Conservation (phyloP, 2,329 filamentous ascomycete species). For the Fusarium napiforme region DNA sequence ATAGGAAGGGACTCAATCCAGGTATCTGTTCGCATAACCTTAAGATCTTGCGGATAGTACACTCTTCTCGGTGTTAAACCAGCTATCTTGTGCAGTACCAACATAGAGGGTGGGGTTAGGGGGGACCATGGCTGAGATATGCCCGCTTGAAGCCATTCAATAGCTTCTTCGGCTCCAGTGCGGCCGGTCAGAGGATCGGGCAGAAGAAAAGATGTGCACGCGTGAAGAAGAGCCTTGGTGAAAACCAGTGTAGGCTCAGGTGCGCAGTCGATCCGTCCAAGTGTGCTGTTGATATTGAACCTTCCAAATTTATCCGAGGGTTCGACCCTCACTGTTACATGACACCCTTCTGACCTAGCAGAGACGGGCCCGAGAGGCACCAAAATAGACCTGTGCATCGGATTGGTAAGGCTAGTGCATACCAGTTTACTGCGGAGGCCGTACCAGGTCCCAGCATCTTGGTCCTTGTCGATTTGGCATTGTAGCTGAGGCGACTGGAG, state of each 20-base stretch:
- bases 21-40: constrained; percentile 48
- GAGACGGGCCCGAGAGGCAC: constrained; percentile 58
- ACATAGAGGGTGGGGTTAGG: constrained; percentile 32
- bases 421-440: constrained; percentile 71
- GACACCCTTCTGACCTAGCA: constrained; percentile 26
- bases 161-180: constrained; percentile 70
- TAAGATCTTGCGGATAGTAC: constrained; percentile 52
- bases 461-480: constrained; percentile 63
- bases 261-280: constrained; percentile 67
- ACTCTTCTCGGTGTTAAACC: constrained; percentile 46
- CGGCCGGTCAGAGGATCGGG: constrained; percentile 67
- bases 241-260: constrained; percentile 66
- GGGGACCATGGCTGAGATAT: constrained; percentile 61
- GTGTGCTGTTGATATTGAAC: constrained; percentile 63
- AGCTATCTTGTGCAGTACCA: constrained; percentile 19
- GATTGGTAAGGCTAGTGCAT: constrained; percentile 58
- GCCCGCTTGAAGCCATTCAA: constrained; percentile 61
- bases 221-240: constrained; percentile 68
- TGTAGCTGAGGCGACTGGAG: constrained; percentile 62
- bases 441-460: constrained; percentile 70
- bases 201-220: constrained; percentile 66
- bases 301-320: constrained; percentile 54
- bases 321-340: constrained; percentile 46
- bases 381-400: constrained; percentile 61
- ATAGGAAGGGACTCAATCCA: constrained; percentile 47